Conservation (phyloP, 768 basidiomycete species). For the Lactarius akahatsu region DNA sequence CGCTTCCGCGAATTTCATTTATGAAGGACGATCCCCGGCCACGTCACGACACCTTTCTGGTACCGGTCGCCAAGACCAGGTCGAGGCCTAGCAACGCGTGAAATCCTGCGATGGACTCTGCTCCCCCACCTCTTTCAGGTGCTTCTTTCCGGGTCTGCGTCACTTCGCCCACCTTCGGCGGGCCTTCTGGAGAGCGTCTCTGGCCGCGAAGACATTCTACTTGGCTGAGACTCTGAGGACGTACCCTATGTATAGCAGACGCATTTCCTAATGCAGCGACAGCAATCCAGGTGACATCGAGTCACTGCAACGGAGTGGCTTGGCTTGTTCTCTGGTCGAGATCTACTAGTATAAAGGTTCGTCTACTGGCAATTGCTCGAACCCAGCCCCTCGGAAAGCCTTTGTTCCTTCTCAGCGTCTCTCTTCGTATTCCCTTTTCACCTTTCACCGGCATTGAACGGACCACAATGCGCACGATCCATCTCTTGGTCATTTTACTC, state of each 20-base stretch:
- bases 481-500: neutral
- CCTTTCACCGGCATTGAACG: neutral
- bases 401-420: neutral
- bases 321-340: neutral
- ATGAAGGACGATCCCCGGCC: neutral
- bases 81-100: neutral
- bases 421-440: neutral
- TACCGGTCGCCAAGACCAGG: neutral
- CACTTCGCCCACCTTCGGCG: neutral
- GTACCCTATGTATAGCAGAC: neutral
- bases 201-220: neutral
- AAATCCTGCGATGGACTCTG: neutral
- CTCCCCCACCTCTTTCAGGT: neutral
- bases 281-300: neutral
- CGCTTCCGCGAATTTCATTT: neutral
- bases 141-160: neutral
- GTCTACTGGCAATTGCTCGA: neutral
- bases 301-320: neutral
- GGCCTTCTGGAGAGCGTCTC: neutral
- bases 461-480: slow-evolving; percentile 1
- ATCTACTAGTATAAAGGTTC: slow-evolving; percentile 1
- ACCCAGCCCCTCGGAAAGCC: neutral
- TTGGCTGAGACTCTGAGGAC: neutral
- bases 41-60: neutral
- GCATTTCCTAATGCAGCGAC: neutral